Evolutionary conservation across 257 asterid species (phyloP).

Genomic region (Leonotis leonurus): DNA sequence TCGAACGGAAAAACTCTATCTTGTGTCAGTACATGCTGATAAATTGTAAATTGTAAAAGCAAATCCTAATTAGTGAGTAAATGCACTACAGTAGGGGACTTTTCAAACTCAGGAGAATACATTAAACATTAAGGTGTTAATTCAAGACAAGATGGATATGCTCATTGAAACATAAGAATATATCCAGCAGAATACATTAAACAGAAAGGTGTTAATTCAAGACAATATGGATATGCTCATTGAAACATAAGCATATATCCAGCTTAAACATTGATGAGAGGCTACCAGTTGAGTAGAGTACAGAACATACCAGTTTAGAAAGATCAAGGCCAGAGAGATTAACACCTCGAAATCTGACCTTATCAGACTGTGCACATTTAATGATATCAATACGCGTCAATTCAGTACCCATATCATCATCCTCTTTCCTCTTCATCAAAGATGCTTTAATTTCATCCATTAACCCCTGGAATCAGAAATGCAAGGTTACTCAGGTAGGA

Average conservation of each 20-base stretch:
- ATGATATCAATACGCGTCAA: slow-evolving; percentile 83
- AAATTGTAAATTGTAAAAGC: slow-evolving; percentile 1
- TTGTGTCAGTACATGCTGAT: not conserved
- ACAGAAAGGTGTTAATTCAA: not conserved
- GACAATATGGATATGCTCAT: not conserved
- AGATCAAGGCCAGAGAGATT: slow-evolving; percentile 92
- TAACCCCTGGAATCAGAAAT: slow-evolving; percentile 51
- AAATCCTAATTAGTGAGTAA: not conserved
- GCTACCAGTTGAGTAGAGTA: slow-evolving; percentile 15
- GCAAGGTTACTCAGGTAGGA: not conserved
- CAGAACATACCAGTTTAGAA: slow-evolving; percentile 63
- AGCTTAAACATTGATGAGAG: slow-evolving; percentile 3
- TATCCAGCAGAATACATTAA: too few relatives aligned
- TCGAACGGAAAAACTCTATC: not conserved
- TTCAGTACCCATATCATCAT: slow-evolving; percentile 70
- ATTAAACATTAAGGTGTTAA: not conserved
- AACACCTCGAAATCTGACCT: slow-evolving; percentile 87
- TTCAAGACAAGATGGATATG: not conserved
- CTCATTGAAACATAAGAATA: not conserved
- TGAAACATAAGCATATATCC: not conserved
- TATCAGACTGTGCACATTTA: slow-evolving; percentile 88
- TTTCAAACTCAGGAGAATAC: not conserved
- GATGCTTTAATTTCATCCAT: slow-evolving; percentile 55
- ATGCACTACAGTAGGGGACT: not conserved
- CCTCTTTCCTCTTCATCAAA: slow-evolving; percentile 62